These are phyloP conservation scores for Simplicillium sp. DNA, from an alignment of 2,329 filamentous ascomycete genomes.

Conservation along the genomic window DNA sequence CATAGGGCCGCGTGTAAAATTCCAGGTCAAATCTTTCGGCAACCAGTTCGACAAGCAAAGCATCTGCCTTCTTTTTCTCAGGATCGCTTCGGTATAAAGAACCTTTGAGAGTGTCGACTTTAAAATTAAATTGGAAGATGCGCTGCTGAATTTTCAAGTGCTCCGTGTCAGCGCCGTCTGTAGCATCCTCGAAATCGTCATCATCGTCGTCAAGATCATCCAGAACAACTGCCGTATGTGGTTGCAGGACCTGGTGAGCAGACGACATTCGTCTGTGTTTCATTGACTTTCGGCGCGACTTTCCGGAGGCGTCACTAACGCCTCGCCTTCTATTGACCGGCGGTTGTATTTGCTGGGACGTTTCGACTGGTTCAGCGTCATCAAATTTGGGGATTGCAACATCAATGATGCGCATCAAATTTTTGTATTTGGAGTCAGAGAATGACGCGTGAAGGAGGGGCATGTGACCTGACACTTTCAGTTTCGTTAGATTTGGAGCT, in stretches of 20 bases:
- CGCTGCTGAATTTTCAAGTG: slow-evolving; percentile 72
- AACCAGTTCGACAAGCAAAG: slow-evolving; percentile 80
- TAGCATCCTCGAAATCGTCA: slow-evolving; percentile 57
- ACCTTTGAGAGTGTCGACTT: slow-evolving; percentile 86
- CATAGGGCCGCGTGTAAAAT: slow-evolving; percentile 79
- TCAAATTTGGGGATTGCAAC: slow-evolving; percentile 83
- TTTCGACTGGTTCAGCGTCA: slow-evolving; percentile 22
- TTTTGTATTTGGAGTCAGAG: slow-evolving; percentile 96
- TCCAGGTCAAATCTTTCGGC: slow-evolving; percentile 82
- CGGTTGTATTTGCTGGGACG: slow-evolving; percentile 22
- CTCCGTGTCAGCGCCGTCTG: slow-evolving; percentile 43
- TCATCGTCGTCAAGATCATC: slow-evolving; percentile 66
- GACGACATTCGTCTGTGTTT: slow-evolving; percentile 53
- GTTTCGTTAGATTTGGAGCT: slow-evolving; percentile 82
- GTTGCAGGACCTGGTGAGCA: slow-evolving; percentile 63
- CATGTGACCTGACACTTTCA: slow-evolving; percentile 83
- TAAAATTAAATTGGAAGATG: slow-evolving; percentile 94
- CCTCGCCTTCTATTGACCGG: slow-evolving; percentile 17
- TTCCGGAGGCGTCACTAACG: slow-evolving; percentile 34
- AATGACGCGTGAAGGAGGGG: slow-evolving; percentile 86
- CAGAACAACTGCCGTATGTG: slow-evolving; percentile 68
- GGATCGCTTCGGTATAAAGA: slow-evolving; percentile 84
- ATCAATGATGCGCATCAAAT: slow-evolving; percentile 89
- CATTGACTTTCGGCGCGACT: slow-evolving; percentile 31
- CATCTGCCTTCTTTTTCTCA: slow-evolving; percentile 64